Base-by-base conservation (phyloP, 371 early-diverging fungal species). In the Phascolomyces articulosus region DNA sequence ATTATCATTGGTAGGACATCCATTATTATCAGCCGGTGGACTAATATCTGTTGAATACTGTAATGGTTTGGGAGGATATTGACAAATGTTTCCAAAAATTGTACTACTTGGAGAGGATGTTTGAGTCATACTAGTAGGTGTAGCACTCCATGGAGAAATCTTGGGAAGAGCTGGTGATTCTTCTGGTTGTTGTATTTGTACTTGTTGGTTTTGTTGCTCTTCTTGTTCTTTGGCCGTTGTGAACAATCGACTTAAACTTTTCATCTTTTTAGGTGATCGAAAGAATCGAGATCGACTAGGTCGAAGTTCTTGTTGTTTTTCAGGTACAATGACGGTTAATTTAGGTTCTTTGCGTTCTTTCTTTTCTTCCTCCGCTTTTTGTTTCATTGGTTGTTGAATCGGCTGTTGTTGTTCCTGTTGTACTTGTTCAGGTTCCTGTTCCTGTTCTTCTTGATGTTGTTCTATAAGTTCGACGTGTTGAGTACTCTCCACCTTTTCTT, bases 61-160 rank as follows among this genome's bases (percentile, higher is more conserved):
- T 15, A 78, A 57, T 20, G 78, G 75, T 44, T 72, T 74, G 11
- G 78, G 78, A 41, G 75, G 73, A 53, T 74, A 78, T 13, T 69
- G 70, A 4, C 66, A 58, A 7, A 71, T 68, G 2, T 54, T 63
- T 48, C 56, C 28, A 20, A 44, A 47, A 28, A 59, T 64, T 10
- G 55, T 60, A 10, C 49, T 60, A 24, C 49, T 48, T 18, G 60
- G 60, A 24, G 60, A 60, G 18, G 63, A 54, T 2, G 38, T 59
- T 1, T 67, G 64, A 1, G 62, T 67, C 24, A 44, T 4, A n/a
- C 44, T 44, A 16, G 44, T 13, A 18, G 44, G 7, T 1, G 65
- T 34, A 13, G 51, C 62, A n/a, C 63, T 66, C 15, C 58, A 51
- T 10, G 55, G 34, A 18, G 66, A 59, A 24, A 55, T 26, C n/a